Conservation (phyloP, 2,329 filamentous ascomycete genomes). For the Bimuria novae-zelandiae region DNA sequence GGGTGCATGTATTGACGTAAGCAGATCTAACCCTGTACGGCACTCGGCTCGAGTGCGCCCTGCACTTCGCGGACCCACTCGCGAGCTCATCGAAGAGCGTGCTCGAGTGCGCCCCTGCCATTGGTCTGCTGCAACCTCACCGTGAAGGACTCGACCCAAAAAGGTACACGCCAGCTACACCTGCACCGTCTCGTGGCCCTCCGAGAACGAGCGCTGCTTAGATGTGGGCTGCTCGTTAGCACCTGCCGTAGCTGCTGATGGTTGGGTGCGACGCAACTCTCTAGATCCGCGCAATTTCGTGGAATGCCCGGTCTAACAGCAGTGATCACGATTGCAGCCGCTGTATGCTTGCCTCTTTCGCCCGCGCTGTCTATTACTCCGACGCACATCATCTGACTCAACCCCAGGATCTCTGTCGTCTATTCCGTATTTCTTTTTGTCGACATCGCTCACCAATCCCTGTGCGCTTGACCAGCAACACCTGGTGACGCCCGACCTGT, state of each 20-base stretch:
- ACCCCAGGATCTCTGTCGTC: constrained; percentile 24
- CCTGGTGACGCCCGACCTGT: constrained; percentile 32
- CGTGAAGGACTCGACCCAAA: constrained; percentile 32
- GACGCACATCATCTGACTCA: constrained; percentile 33
- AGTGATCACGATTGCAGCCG: constrained; percentile 26
- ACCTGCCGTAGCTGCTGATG: constrained; percentile 29
- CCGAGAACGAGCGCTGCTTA: constrained; percentile 30
- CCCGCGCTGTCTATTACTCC: constrained; percentile 27
- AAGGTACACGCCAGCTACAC: constrained; percentile 28
- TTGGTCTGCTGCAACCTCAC: constrained; percentile 25
- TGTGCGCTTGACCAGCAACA: constrained; percentile 34
- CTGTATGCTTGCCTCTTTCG: constrained; percentile 31
- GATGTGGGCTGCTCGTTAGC: constrained; percentile 34
- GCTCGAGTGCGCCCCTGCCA: constrained; percentile 12
- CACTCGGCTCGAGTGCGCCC: too few species aligned
- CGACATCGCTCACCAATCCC: constrained; percentile 28
- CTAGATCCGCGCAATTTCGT: constrained; percentile 35
- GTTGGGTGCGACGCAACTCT: constrained; percentile 22
- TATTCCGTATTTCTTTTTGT: constrained; percentile 32
- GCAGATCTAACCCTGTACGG: too few species aligned
- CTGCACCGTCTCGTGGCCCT: constrained; percentile 43
- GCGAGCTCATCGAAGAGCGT: constrained; percentile 13
- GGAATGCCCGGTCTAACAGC: constrained; percentile 19
- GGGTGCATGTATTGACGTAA: not conserved
- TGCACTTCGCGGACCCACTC: not conserved